Percentiles rank a stretch among this genome's conserved stretches.
Evolutionary conservation across 2,329 filamentous ascomycete species (phyloP).

Genomic region (Exutisphaerella laricina): DNA sequence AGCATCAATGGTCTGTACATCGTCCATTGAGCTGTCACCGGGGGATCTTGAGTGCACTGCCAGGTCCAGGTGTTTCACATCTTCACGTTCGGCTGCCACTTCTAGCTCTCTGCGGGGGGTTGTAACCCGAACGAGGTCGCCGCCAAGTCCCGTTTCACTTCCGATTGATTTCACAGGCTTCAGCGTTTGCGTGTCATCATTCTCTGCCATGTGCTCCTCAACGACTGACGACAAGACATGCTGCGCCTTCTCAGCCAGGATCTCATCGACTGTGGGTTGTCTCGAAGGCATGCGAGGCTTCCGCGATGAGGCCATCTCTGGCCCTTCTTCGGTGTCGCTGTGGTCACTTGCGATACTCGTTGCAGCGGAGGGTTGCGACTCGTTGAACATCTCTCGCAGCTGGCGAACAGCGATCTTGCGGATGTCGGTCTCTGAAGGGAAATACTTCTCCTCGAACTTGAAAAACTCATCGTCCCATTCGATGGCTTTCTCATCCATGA

Average conservation of each 20-base stretch:
- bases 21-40: slow-evolving; percentile 8
- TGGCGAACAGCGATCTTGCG: slow-evolving; percentile 85
- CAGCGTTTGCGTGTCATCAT: slow-evolving; percentile 19
- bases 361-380: slow-evolving; percentile 59
- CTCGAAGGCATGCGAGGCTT: slow-evolving; percentile 29
- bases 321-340: slow-evolving; percentile 57
- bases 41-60: slow-evolving; percentile 42
- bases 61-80: slow-evolving; percentile 58
- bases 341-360: slow-evolving; percentile 23
- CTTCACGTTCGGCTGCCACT: slow-evolving; percentile 43
- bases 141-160: slow-evolving; percentile 9
- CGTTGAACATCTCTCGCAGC: slow-evolving; percentile 88
- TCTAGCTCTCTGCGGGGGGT: slow-evolving; percentile 30
- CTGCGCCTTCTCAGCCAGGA: slow-evolving; percentile 54
- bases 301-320: slow-evolving; percentile 39
- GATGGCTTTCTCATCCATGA: slow-evolving; percentile 86
- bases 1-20: background rate
- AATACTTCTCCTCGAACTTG: slow-evolving; percentile 87
- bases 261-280: slow-evolving; percentile 42
- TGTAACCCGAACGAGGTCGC: slow-evolving; percentile 16
- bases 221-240: slow-evolving; percentile 61
- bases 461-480: slow-evolving; percentile 90
- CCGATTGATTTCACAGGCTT: slow-evolving; percentile 16
- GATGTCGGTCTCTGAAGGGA: slow-evolving; percentile 94
- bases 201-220: slow-evolving; percentile 49